These are phyloP conservation scores for Candida endomychidarum DNA, from an alignment of 805 yeast genomes.

Conservation along the genomic window DNA sequence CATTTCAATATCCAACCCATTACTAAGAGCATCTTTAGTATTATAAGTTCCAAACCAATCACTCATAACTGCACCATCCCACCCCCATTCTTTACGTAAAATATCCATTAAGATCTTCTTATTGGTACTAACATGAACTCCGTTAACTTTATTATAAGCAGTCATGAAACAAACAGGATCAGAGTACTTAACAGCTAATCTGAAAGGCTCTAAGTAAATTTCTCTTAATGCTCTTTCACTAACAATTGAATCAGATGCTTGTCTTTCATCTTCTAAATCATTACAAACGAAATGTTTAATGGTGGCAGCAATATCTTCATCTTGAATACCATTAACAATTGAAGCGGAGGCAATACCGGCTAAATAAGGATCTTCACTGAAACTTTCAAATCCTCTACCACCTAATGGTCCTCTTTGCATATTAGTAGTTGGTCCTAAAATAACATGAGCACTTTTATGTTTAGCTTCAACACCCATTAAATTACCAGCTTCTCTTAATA, in stretches of 20 bases:
- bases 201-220: slow-evolving; percentile 62
- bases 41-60: slow-evolving; percentile 65
- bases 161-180: slow-evolving; percentile 61
- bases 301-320: slow-evolving; percentile 50
- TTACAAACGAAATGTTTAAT: slow-evolving; percentile 65
- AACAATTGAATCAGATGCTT: slow-evolving; percentile 46
- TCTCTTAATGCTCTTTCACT: slow-evolving; percentile 65
- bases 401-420: slow-evolving; percentile 62
- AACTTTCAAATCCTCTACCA: slow-evolving; percentile 64
- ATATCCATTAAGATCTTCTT: slow-evolving; percentile 43
- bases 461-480: slow-evolving; percentile 55
- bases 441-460: slow-evolving; percentile 48
- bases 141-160: slow-evolving; percentile 62
- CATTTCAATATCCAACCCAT: slow-evolving; percentile 66
- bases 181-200: slow-evolving; percentile 53
- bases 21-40: slow-evolving; percentile 43
- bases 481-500: slow-evolving; percentile 48
- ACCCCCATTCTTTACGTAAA: slow-evolving; percentile 57
- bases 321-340: slow-evolving; percentile 56
- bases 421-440: slow-evolving; percentile 44
- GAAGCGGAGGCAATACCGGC: slow-evolving; percentile 47
- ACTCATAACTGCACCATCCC: slow-evolving; percentile 56
- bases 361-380: slow-evolving; percentile 58
- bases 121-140: slow-evolving; percentile 54
- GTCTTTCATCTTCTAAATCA: slow-evolving; percentile 59